Evolutionary conservation across 495 filamentous ascomycete species (phyloP), one percentile per base, ranked within the genome.

Genomic region (Pyrenula massariospora): DNA sequence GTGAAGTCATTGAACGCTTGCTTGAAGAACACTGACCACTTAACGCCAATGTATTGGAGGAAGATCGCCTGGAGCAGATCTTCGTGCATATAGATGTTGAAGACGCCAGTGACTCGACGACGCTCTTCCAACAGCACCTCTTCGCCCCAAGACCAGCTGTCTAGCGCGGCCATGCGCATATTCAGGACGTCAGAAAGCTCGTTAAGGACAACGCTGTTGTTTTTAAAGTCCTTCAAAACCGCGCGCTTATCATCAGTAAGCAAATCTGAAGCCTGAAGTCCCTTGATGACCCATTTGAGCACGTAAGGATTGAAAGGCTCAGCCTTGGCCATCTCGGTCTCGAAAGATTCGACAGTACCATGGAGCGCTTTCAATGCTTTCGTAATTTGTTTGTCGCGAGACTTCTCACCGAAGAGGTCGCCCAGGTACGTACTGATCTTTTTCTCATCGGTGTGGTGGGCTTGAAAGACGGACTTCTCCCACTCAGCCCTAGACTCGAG

Each of bases 31-130:
- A 74, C 70, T 8, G 74, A 77, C 68, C 77, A 77, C 49, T 76
- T 77, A 0, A 79, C 63, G 12, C 80, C 81, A 57, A 85, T 76
- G 58, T 75, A 80, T 53, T 84, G 76, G 3, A 82, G 66, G 56
- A 85, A 80, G n/a, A 85, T 74, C 1, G 81, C 78, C 60, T 83
- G 77, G 3, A 84, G 65, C 2, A 84, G 67, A 49, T 84, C 82
- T 52, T 83, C 79, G 36, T 84, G 77, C 73, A 83, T 81, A 62
- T 73, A 76, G 21, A 84, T 68, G 24, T 72, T 70, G 53, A 77
- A 79, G 49, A 71, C 68, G 2, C 80, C 78, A 56, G 77, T 81
- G 3, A 83, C 61, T 53, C 80, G 72, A 22, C 79, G 72, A 12
- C 77, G 68, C 55, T 79, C 75, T 58, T 80, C 76, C 11, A 68